phyloP scores from a whole-genome alignment of 352 stramenopile species.

The Globisporangium sylvaticum region DNA sequence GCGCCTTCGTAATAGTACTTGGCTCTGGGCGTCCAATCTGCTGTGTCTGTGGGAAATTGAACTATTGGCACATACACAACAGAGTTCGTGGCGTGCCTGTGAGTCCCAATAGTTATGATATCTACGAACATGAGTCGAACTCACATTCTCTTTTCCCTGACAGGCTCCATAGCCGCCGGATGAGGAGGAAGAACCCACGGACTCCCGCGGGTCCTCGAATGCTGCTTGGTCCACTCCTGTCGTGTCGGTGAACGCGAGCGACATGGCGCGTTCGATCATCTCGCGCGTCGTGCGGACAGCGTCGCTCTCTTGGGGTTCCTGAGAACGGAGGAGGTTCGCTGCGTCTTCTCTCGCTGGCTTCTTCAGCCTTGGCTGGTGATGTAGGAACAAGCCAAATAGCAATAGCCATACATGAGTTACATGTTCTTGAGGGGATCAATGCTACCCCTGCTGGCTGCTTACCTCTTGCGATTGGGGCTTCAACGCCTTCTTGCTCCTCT shows the following conservation, averaged over 20 bases:
- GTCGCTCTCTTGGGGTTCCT: background rate
- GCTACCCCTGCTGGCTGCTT: too few relatives aligned
- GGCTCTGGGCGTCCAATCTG: background rate
- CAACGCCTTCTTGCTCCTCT: too few relatives aligned
- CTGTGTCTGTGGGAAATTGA: background rate
- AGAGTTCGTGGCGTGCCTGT: background rate
- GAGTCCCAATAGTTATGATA: background rate
- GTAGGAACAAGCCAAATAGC: too few relatives aligned
- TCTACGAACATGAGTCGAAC: background rate
- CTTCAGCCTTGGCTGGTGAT: too few relatives aligned
- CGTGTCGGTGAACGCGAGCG: conserved; percentile 29
- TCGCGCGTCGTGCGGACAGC: conserved; percentile 25
- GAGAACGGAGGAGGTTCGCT: background rate
- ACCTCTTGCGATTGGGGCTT: too few relatives aligned
- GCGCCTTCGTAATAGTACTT: background rate
- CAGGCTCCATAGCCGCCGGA: background rate
- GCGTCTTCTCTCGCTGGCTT: background rate
- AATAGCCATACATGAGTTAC: too few relatives aligned
- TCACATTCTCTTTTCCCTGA: conserved; percentile 24
- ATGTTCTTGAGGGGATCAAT: too few relatives aligned
- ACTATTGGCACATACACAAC: background rate
- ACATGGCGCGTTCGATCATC: conserved; percentile 58
- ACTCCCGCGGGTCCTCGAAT: conserved; percentile 16
- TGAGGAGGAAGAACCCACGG: background rate
- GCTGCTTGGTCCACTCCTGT: conserved; percentile 5